A percentile compares a stretch with the other conserved stretches of the same genome.
phyloP scores from a whole-genome alignment of 1,284 basidiomycete species.

The Fomitopsis pinicola region DNA sequence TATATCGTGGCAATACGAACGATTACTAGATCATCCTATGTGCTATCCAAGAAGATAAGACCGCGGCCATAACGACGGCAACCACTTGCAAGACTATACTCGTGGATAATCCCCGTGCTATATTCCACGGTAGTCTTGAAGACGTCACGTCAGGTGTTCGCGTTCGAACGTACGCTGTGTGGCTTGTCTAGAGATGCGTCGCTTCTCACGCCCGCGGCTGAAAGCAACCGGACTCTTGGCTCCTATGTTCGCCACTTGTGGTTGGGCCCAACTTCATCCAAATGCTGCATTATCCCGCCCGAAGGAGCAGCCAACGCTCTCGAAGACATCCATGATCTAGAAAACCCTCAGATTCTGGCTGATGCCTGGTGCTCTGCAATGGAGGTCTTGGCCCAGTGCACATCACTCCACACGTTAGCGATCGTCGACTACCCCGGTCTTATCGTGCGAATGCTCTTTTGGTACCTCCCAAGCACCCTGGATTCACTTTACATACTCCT shows the following conservation, averaged over 20 bases:
- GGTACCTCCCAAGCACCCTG: no score
- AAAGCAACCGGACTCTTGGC: background rate
- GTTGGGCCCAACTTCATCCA: background rate
- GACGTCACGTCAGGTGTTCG: background rate
- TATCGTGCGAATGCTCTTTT: background rate
- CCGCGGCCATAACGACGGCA: no score
- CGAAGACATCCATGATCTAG: background rate
- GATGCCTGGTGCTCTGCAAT: background rate
- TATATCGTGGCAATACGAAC: background rate
- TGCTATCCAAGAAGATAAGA: background rate
- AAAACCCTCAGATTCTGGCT: no score
- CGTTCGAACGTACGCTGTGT: background rate
- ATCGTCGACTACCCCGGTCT: background rate
- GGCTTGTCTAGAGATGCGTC: background rate
- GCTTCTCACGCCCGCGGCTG: background rate
- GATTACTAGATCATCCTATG: background rate
- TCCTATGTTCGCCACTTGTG: background rate
- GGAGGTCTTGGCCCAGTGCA: background rate
- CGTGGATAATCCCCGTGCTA: background rate
- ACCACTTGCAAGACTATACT: background rate
- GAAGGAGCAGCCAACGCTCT: no score
- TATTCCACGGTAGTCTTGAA: background rate
- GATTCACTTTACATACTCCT: no score
- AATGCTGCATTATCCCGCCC: no score
- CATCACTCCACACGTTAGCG: background rate